phyloP scores from a whole-genome alignment of 208 protist genomes.

The Trypanosoma theileri region DNA sequence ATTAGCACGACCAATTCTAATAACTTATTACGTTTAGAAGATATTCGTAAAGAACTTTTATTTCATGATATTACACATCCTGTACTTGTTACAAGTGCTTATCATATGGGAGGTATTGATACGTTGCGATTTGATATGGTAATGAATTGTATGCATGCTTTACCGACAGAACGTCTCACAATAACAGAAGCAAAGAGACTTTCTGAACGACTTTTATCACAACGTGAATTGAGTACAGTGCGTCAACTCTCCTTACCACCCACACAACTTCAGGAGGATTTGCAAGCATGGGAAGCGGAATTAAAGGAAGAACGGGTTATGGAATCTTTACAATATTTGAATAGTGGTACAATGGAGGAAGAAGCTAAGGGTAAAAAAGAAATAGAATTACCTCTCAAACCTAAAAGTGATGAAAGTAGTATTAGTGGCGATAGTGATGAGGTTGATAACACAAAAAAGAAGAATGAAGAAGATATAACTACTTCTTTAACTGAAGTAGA shows the following conservation, averaged over 20 bases:
- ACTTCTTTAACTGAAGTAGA: background rate
- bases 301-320: constrained; percentile 27
- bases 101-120: constrained; percentile 84
- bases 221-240: constrained; percentile 74
- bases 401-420: background rate
- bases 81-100: constrained; percentile 84
- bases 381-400: background rate
- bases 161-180: constrained; percentile 82
- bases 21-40: constrained; percentile 46
- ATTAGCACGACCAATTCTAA: constrained; percentile 39
- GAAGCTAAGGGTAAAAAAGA: background rate
- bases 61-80: constrained; percentile 84
- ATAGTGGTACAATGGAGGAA: background rate
- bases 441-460: background rate
- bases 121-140: constrained; percentile 89
- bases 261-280: constrained; percentile 60
- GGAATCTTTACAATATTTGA: background rate
- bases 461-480: background rate
- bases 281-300: constrained; percentile 54
- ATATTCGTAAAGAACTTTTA: constrained; percentile 78
- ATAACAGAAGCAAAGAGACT: constrained; percentile 71
- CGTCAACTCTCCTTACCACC: constrained; percentile 66
- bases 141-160: constrained; percentile 81
- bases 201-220: constrained; percentile 75
- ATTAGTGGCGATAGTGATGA: background rate